Evolutionary conservation across 345 rosid species (phyloP), one percentile per base, ranked within the genome.

Genomic region (Populus alba): DNA sequence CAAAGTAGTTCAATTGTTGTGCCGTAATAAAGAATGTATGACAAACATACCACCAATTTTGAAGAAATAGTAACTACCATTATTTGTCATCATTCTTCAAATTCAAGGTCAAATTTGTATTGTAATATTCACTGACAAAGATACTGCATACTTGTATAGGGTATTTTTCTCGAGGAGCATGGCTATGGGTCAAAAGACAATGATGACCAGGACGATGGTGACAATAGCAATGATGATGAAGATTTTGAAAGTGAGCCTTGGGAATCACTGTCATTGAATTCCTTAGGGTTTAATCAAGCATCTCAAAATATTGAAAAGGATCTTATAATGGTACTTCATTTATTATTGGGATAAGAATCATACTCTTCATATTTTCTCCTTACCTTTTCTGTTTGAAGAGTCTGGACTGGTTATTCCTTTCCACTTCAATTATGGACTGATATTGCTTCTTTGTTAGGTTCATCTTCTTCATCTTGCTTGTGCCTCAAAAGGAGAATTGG

Each of bases 401-500:
- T 49, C 62, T 71, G 59, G 38, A 22, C 75, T 73, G 71, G 74
- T 22, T 70, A 11, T 33, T 66, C 53, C 45, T 76, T 63, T 51
- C 55, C 55, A 17, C 22, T 51, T 51, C 55, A 51, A 17, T 51
- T 51, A 51, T 17, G 55, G 55, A 51, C 55, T 75, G 66, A 23
- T 37, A 51, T 67, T 67, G 41, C 53, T 66, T 17, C 51, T 66
- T n/a, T 20, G 38, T 69, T 76, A 94, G 98, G 92, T 89, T 82
- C 98, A 95, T 88, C 84, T 95, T 74, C 93, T 95, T 83, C 97
- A 82, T 18, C 93, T 93, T 75, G 96, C 91, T 70, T 93, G 98
- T 81, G 84, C 90, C 82, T 90, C 96, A 66, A 89, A 87, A 82
- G 96, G 93, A 78, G 88, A 81, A 82, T 78, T 89, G 78, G 84